These are phyloP conservation scores for Psilocybe sp. DNA, from an alignment of 768 basidiomycete species.

Conservation along the genomic window DNA sequence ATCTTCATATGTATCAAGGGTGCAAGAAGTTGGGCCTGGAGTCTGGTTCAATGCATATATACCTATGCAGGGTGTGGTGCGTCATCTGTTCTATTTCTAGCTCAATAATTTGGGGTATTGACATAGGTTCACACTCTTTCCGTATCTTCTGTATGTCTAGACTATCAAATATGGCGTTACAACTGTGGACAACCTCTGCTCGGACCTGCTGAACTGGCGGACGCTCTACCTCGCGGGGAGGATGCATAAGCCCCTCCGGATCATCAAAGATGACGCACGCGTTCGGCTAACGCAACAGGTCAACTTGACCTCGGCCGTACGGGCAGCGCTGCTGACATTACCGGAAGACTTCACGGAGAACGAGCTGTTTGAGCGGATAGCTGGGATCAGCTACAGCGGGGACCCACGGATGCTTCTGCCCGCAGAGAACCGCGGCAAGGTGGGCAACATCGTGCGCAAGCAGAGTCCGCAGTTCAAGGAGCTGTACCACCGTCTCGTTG, in stretches of 20 bases:
- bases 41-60: constrained; percentile 97
- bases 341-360: constrained; percentile 80
- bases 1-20: constrained; percentile 71
- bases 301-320: constrained; percentile 87
- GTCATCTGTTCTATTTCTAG: constrained; percentile 28
- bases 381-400: constrained; percentile 82
- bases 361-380: constrained; percentile 81
- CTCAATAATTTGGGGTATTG: constrained; percentile 1
- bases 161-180: constrained; percentile 97
- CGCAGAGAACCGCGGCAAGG: constrained; percentile 92
- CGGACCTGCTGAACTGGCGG: constrained; percentile 90
- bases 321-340: constrained; percentile 85
- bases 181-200: constrained; percentile 83
- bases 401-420: constrained; percentile 94
- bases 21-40: constrained; percentile 78
- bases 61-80: constrained; percentile 77
- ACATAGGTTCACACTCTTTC: neutral
- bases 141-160: constrained; percentile 33
- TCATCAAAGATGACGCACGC: constrained; percentile 89
- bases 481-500: constrained; percentile 78
- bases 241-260: constrained; percentile 95
- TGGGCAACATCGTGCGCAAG: constrained; percentile 86
- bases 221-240: constrained; percentile 92
- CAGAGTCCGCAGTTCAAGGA: constrained; percentile 84
- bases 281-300: constrained; percentile 91